Evolutionary conservation across 345 rosid species (phyloP).

Genomic region (Corymbia maculata): DNA sequence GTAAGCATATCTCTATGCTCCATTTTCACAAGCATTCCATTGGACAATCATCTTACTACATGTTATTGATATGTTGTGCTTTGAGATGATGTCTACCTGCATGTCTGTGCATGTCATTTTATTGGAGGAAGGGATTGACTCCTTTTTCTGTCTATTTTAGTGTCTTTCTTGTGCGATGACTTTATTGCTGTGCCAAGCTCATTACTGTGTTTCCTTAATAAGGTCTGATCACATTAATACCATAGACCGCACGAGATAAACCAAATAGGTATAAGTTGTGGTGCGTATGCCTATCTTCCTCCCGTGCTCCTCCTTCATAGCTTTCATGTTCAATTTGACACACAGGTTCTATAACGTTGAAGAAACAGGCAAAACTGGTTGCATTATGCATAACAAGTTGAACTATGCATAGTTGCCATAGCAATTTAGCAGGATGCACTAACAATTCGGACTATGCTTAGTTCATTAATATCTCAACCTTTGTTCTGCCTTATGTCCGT

Average conservation of each 20-base stretch:
- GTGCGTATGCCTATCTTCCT: neutral
- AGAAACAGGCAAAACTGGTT: neutral
- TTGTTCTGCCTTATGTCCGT: neutral
- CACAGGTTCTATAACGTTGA: neutral
- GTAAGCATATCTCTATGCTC: constrained; percentile 28
- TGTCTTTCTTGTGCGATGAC: neutral
- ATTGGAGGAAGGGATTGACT: neutral
- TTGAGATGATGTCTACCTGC: neutral
- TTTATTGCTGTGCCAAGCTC: neutral
- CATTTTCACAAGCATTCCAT: neutral
- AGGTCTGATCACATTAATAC: neutral
- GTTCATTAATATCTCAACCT: neutral
- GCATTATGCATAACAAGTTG: neutral
- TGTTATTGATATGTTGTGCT: neutral
- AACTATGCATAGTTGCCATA: neutral
- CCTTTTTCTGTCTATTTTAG: neutral
- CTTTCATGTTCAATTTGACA: neutral
- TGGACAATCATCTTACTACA: neutral
- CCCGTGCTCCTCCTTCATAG: neutral
- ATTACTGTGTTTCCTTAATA: neutral
- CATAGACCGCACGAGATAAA: neutral
- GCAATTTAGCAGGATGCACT: neutral
- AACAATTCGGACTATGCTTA: neutral
- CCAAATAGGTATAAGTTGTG: neutral
- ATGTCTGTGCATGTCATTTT: neutral